A percentile compares a stretch with the other conserved stretches of the same genome.
Conservation (phyloP, 164 flowering plant genomes). For the Cinnamomum micranthum region DNA sequence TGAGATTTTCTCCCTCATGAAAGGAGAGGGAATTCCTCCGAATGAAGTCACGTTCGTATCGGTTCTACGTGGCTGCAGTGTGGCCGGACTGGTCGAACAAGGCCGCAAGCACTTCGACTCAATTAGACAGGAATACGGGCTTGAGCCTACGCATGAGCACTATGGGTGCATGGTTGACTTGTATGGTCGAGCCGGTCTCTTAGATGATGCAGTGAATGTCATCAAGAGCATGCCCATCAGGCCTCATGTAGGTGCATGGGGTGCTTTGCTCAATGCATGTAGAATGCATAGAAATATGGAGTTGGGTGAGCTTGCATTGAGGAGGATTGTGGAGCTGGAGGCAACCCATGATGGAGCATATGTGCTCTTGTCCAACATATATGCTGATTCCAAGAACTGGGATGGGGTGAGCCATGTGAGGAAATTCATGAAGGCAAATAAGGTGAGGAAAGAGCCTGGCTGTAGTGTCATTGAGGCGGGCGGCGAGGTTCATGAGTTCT, state of each 20-base stretch:
- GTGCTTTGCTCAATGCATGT: slow-evolving; percentile 52
- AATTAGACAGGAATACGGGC: slow-evolving; percentile 34
- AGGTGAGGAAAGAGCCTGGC: slow-evolving; percentile 53
- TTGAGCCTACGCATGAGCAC: slow-evolving; percentile 53
- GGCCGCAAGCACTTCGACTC: slow-evolving; percentile 38
- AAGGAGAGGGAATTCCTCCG: slow-evolving; percentile 34
- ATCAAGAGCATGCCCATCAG: slow-evolving; percentile 48
- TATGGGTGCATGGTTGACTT: slow-evolving; percentile 64
- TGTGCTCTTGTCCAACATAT: slow-evolving; percentile 48
- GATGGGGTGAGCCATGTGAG: slow-evolving; percentile 34
- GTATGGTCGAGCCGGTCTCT: slow-evolving; percentile 47
- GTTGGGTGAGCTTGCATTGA: slow-evolving; percentile 42
- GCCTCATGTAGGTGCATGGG: slow-evolving; percentile 63
- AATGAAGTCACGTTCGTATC: slow-evolving; percentile 50
- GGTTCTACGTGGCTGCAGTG: slow-evolving; percentile 45
- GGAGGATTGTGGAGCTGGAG: slow-evolving; percentile 47
- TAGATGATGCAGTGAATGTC: slow-evolving; percentile 43
- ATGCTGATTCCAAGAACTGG: slow-evolving; percentile 43
- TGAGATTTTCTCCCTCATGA: slow-evolving; percentile 47
- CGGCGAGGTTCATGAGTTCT: slow-evolving; percentile 54
- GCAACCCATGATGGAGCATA: slow-evolving; percentile 40
- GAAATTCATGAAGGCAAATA: slow-evolving; percentile 36
- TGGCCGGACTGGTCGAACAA: slow-evolving; percentile 47
- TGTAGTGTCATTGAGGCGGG: slow-evolving; percentile 52
- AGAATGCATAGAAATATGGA: slow-evolving; percentile 37